Percentiles rank a stretch among this genome's conserved stretches.
These are phyloP conservation scores for Erodium moschatum DNA, from an alignment of 441 rosid genomes.

Conservation along the genomic window DNA sequence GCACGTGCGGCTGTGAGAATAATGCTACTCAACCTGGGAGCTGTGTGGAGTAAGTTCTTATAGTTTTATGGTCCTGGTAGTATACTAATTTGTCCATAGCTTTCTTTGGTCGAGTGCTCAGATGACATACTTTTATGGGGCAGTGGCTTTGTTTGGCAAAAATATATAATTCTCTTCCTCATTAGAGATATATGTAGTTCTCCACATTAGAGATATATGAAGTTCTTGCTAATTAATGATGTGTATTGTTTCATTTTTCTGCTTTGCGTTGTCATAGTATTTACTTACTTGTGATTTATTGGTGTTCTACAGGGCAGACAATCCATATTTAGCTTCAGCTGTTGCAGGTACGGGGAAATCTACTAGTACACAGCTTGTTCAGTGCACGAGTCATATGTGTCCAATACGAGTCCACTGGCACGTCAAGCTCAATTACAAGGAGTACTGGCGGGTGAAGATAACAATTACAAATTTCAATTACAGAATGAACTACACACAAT, in stretches of 20 bases:
- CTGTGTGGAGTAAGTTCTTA: conserved; percentile 36
- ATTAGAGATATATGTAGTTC: too few relatives aligned
- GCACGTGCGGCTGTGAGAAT: conserved; percentile 74
- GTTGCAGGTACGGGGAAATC: conserved; percentile 35
- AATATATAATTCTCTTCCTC: too few relatives aligned
- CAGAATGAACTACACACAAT: conserved; percentile 53
- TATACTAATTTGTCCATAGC: too few relatives aligned
- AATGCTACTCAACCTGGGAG: conserved; percentile 45
- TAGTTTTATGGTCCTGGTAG: too few relatives aligned
- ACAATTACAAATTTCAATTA: conserved; percentile 66
- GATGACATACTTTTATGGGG: too few relatives aligned
- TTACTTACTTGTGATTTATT: too few relatives aligned
- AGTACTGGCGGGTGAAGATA: conserved; percentile 74
- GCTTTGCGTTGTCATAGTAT: too few relatives aligned
- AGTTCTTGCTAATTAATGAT: conserved; percentile 31
- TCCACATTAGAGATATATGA: background rate
- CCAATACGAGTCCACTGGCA: conserved; percentile 87
- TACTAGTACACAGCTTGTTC: conserved; percentile 36
- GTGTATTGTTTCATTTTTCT: conserved; percentile 21
- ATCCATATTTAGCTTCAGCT: conserved; percentile 40
- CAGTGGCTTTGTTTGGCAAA: conserved; percentile 24
- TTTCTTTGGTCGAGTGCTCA: too few relatives aligned
- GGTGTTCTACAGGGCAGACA: conserved; percentile 47
- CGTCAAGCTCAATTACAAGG: conserved; percentile 63
- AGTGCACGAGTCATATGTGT: conserved; percentile 84